Evolutionary conservation across 139 green algal species (phyloP), one percentile per base, ranked within the genome.

Genomic region (Yamagishiella unicocca): DNA sequence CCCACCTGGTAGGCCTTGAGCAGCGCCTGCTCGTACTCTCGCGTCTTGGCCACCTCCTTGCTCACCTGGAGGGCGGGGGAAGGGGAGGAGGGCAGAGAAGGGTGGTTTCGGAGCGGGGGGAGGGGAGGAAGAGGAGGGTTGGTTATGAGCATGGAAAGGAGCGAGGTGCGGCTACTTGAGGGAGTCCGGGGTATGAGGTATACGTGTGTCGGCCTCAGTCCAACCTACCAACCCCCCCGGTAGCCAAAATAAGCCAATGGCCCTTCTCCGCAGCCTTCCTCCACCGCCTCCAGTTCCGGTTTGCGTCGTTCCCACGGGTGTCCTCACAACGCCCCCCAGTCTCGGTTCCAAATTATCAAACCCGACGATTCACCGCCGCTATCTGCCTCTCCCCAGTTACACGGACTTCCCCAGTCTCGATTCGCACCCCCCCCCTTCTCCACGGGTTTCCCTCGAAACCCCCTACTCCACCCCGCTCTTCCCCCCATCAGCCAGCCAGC

Each of bases 1-100:
- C 74, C 0, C 43, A 87, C 81, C 81, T 87, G 81, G 87, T 99
- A 99, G 2, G 72, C 43, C 31, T 92, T 92, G 17, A 99, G 92
- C 25, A 99, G 94, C 1, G 89, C 74, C 2, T 81, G 33, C 87
- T 99, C 97, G 76, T 95, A 97, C 53, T 96, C 94, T 24, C 96
- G 83, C 71, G 97, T 70, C 66, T 92, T 87, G 81, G 94, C 88
- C 35, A 99, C 95, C 42, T 99, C 97, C 87, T 97, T 98, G 81
- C 89, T 95, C 25, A 98, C 94, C 76, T 93, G 87, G 83, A 93
- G 37, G 71, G 25, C n/a, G n/a, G n/a, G n/a, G n/a, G n/a, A n/a
- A n/a, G n/a, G n/a, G n/a, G 12, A 24, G 31, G 64, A 29, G 6
- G 31, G 64, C 5, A 42, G n/a, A 42, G n/a, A 22, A 67, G 58